Conservation (phyloP, 2,329 filamentous ascomycete species). For the Calonectria hawksworthii region DNA sequence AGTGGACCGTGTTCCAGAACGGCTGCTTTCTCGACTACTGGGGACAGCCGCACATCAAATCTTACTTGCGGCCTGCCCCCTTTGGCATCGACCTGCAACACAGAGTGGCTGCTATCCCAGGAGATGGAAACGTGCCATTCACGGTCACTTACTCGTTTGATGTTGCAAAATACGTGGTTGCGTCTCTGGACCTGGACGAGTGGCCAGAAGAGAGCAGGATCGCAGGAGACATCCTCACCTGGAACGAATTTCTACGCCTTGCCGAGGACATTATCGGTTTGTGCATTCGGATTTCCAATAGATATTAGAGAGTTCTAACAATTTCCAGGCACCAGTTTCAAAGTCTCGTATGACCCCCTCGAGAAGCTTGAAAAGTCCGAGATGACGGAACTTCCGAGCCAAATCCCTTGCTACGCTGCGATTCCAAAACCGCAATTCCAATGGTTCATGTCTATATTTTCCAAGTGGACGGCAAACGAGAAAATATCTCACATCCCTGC, state of each 20-base stretch:
- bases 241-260: background rate
- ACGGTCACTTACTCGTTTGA: background rate
- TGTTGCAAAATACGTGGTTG: background rate
- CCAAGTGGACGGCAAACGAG: background rate
- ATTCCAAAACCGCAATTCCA: background rate
- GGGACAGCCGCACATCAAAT: background rate
- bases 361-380: background rate
- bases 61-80: background rate
- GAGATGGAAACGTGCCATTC: background rate
- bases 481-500: background rate
- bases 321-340: background rate
- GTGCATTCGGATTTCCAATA: background rate
- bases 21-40: constrained; percentile 9
- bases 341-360: background rate
- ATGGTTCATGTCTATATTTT: background rate
- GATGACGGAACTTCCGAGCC: background rate
- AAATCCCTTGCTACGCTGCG: background rate
- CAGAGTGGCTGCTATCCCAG: background rate
- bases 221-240: background rate
- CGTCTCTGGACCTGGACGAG: background rate
- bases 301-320: background rate
- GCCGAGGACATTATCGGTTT: background rate
- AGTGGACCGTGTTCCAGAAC: constrained; percentile 1
- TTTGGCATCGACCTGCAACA: background rate
- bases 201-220: background rate